These are phyloP conservation scores for Herpetospermum pedunculosum DNA, from an alignment of 306 rosid genomes.

Conservation along the genomic window DNA sequence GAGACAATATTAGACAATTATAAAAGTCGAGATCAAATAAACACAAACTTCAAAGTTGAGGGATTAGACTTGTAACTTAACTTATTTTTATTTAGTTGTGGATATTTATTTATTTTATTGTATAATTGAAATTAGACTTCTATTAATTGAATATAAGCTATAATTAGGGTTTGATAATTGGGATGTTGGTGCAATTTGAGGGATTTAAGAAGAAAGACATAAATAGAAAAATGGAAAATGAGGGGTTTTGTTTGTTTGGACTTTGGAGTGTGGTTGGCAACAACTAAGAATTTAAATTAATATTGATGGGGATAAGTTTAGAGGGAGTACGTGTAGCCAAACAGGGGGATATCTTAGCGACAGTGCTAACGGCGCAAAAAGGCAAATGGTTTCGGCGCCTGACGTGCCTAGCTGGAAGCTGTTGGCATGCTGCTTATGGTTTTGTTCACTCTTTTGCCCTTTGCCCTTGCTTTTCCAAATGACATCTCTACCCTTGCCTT, in stretches of 20 bases:
- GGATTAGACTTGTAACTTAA: no score
- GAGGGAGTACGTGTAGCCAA: neutral
- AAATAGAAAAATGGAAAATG: neutral
- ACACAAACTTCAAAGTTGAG: no score
- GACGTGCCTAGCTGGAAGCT: conserved; percentile 10
- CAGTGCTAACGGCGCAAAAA: conserved; percentile 6
- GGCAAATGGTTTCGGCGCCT: conserved; percentile 16
- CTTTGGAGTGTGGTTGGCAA: neutral
- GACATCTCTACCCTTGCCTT: neutral
- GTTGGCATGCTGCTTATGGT: conserved; percentile 20
- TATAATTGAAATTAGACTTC: neutral
- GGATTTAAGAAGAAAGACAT: neutral
- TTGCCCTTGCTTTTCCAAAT: neutral
- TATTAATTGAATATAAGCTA: neutral
- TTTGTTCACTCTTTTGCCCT: conserved; percentile 19
- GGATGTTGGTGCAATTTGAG: neutral
- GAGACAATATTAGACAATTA: no score
- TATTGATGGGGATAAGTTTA: neutral
- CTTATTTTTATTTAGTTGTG: no score
- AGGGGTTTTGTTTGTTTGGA: neutral
- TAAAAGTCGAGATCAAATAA: no score
- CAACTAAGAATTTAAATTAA: neutral
- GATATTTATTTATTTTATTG: neutral
- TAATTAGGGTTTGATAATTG: neutral
- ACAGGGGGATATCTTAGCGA: neutral